Evolutionary conservation across 345 rosid species (phyloP), one percentile per base, ranked within the genome.

Genomic region (Camelina hispida): DNA sequence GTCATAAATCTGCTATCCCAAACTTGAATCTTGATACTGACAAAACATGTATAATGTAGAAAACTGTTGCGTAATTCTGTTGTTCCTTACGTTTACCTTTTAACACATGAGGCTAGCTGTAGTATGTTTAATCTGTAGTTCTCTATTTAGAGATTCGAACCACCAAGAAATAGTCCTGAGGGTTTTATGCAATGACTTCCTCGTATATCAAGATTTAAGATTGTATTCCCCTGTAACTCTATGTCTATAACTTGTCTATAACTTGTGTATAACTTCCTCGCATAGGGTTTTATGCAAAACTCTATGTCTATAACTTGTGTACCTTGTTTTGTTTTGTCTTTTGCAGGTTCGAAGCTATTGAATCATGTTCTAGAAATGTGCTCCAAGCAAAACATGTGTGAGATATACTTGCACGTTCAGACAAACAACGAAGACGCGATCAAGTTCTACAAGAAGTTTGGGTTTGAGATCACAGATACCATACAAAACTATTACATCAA

Each of bases 401-500:
- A 91, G 83, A 80, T 93, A 79, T 95, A 93, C 87, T 88, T 95
- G 87, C 98, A 93, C 30, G 99, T 95, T 75, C 99, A 93, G 86
- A 93, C 96, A 38, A 90, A 93, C 86, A 93, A 95, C 60, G 94
- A 93, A 58, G 98, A 95, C 22, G 98, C 98, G n/a, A 89, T 92
- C 84, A 87, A 86, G 76, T 93, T 95, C 78, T 95, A 93, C 77
- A 90, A 88, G 88, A 95, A 92, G 84, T 95, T 93, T 52, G 96
- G 90, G 48, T 95, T 93, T 76, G 89, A 89, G 68, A 87, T 95
- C 80, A 88, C 91, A 7, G 96, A 88, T 18, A 89, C 96, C 60
- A 91, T 93, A 81, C 74, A 85, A 81, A 85, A 95, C 83, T 95
- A 93, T 71, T 93, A 93, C 82, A 80, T 85, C 23, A 90, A 91